Conservation (phyloP, 176 grass and related monocot species). For the Elymus sibiricus region DNA sequence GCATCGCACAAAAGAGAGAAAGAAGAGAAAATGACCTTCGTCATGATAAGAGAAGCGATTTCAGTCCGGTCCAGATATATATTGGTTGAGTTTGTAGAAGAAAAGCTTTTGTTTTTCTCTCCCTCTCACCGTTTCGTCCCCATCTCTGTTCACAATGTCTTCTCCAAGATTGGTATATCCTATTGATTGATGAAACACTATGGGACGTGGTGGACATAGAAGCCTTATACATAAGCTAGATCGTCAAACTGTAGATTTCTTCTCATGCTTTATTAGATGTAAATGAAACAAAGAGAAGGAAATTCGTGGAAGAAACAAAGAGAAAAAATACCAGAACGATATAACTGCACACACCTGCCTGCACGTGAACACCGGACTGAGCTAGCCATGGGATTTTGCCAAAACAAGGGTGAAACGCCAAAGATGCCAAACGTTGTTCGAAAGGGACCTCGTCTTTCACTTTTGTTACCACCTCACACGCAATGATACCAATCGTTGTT, state of each 20-base stretch:
- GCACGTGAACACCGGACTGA: constrained; percentile 17
- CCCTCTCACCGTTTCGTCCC: neutral
- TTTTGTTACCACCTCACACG: neutral
- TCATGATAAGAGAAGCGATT: neutral
- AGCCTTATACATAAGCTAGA: neutral
- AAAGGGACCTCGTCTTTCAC: constrained; percentile 23
- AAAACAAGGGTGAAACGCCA: constrained; percentile 1
- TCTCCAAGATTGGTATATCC: neutral
- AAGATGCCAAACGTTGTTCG: constrained; percentile 41
- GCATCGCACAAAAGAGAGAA: neutral
- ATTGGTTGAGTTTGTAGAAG: neutral
- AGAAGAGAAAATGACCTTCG: neutral
- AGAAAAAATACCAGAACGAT: neutral
- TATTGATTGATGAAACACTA: neutral
- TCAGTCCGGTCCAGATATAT: neutral
- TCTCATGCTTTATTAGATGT: neutral
- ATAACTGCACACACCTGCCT: neutral
- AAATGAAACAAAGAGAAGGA: neutral
- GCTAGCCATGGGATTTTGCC: constrained; percentile 7
- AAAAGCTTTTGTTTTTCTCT: neutral
- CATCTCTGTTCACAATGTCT: neutral
- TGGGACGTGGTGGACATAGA: neutral
- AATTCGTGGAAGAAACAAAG: neutral
- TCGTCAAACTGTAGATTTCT: neutral
- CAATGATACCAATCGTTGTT: constrained; percentile 33